Percentiles rank a stretch among this genome's conserved stretches.
These are phyloP conservation scores for Lasiodiplodia theobromae DNA, from an alignment of 2,329 filamentous ascomycete genomes.

Conservation along the genomic window DNA sequence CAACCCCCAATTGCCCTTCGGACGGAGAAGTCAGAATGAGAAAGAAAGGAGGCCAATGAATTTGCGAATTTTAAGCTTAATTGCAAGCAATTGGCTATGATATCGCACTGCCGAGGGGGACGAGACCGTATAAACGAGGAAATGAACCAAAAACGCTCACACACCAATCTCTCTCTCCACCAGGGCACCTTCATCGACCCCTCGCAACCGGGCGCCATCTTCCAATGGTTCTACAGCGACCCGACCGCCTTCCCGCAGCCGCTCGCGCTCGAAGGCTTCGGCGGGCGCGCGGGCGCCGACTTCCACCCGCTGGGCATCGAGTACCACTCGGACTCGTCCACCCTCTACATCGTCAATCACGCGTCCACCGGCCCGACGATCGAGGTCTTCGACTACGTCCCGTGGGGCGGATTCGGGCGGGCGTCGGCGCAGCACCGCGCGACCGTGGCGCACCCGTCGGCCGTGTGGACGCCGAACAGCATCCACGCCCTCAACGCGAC, in stretches of 20 bases:
- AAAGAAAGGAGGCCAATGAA: neutral
- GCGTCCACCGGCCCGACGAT: slow-evolving; percentile 42
- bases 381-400: slow-evolving; percentile 43
- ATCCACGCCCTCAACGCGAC: slow-evolving; percentile 42
- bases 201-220: slow-evolving; percentile 42
- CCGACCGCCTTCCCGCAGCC: slow-evolving; percentile 36
- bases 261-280: slow-evolving; percentile 39
- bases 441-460: slow-evolving; percentile 41
- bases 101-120: too few species aligned
- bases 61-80: neutral
- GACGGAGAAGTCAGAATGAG: neutral
- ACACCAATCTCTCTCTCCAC: neutral
- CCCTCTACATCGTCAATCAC: slow-evolving; percentile 52
- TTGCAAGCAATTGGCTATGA: neutral
- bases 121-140: neutral
- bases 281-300: slow-evolving; percentile 35
- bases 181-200: slow-evolving; percentile 42
- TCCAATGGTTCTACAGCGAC: slow-evolving; percentile 48
- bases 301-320: slow-evolving; percentile 54
- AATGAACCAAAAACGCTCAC: neutral
- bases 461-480: slow-evolving; percentile 49
- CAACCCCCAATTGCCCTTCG: neutral
- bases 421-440: slow-evolving; percentile 39
- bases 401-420: slow-evolving; percentile 16
- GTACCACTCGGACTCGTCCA: slow-evolving; percentile 43